phyloP scores from a whole-genome alignment of 2,329 filamentous ascomycete genomes.

The Colletotrichum tropicicola region DNA sequence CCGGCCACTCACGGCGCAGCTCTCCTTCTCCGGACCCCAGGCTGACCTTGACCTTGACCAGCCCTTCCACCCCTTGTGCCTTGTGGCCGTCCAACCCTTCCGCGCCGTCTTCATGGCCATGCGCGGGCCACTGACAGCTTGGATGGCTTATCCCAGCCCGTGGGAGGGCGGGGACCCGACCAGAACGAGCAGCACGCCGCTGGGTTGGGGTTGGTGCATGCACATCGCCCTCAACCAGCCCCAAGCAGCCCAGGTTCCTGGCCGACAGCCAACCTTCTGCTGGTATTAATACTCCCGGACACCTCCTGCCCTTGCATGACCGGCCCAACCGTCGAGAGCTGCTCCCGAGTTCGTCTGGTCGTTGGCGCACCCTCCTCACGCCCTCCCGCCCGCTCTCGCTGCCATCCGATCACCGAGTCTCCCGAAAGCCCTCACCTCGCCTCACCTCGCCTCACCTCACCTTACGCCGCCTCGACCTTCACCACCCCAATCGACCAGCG shows the following conservation, averaged over 20 bases:
- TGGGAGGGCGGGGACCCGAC: slow-evolving; percentile 22
- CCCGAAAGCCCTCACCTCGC: slow-evolving; percentile 1
- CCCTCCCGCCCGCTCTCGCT: slow-evolving; percentile 6
- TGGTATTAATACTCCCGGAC: slow-evolving; percentile 17
- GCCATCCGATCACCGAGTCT: slow-evolving; percentile 5
- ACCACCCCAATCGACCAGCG: background rate
- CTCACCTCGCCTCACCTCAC: background rate
- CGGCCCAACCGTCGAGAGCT: background rate
- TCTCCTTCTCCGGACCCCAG: slow-evolving; percentile 28
- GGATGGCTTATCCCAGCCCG: slow-evolving; percentile 3
- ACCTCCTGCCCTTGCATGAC: slow-evolving; percentile 8
- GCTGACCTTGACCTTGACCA: too few relatives aligned
- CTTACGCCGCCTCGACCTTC: background rate
- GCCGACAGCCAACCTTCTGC: background rate
- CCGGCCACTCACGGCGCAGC: slow-evolving; percentile 22
- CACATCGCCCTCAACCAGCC: background rate
- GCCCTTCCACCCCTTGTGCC: background rate
- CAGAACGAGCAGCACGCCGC: slow-evolving; percentile 17
- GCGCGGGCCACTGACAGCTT: background rate
- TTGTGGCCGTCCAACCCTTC: too few relatives aligned
- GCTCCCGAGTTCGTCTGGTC: slow-evolving; percentile 20
- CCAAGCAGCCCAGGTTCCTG: background rate
- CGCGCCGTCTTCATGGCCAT: background rate
- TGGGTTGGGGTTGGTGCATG: slow-evolving; percentile 15
- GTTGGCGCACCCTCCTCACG: background rate